Evolutionary conservation across 495 filamentous ascomycete species (phyloP), one percentile per base, ranked within the genome.

Genomic region (Thozetella sp.): DNA sequence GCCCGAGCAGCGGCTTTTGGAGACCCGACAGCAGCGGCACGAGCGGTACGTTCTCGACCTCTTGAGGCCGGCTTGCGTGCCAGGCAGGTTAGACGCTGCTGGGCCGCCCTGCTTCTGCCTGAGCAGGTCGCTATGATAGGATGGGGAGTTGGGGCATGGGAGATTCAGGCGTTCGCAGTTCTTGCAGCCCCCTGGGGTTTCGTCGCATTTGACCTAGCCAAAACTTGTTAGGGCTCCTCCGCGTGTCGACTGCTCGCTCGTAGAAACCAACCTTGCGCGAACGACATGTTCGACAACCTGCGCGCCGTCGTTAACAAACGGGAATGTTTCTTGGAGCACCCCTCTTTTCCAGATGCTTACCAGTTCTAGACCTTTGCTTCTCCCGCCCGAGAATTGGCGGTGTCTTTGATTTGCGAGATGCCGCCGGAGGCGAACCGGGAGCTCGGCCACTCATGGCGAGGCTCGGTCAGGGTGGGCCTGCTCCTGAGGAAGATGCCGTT

Each of bases 1-100:
- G 13, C 72, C 72, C 9, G 72, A 74, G 54, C 73, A 76, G 58
- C 72, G 73, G 2, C 64, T 70, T 53, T 74, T 75, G 11, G 66
- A 67, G 12, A 60, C 25, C 19, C 72, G 72, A 53, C 72, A 76
- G 24, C 61, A 63, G 3, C 58, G 65, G 25, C 73, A 76, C 15
- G 70, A 75, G 15, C 70, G 64, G 62, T 70, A 76, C 3, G 73
- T 72, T 54, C 73, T 56, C 23, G 65, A 73, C 30, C 60, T 53
- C 43, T 64, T 64, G 22, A 59, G 57, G 20, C 50, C 37, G 19
- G 51, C 34, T 22, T 34, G 50, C 9, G 50, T 54, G 22, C 10
- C 19, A 3, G 50, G 51, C 23, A 22, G 3, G 53, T n/a, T 10
- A 11, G 53, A 3, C 11, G 24, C 24, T 12, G 25, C 12, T 30